A percentile compares a stretch with the other conserved stretches of the same genome.
Evolutionary conservation across 176 grass and related monocot genomes (phyloP).

Genomic region (Elaeis guineensis): DNA sequence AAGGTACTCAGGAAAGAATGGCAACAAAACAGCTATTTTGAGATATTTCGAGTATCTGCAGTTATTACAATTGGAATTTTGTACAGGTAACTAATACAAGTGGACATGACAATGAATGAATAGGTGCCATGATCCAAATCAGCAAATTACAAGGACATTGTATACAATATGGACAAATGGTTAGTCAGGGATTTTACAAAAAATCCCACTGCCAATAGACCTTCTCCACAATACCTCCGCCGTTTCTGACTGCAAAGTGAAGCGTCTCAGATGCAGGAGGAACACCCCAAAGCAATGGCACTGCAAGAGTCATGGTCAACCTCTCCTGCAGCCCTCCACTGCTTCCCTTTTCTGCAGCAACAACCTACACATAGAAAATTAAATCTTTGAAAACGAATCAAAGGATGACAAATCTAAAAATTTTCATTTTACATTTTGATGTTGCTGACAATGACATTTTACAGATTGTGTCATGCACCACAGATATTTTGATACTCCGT

Average conservation of each 20-base stretch:
- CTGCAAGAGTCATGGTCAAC: conserved; percentile 81
- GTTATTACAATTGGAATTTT: too few species aligned
- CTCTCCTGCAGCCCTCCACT: conserved; percentile 83
- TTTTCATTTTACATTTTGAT: too few species aligned
- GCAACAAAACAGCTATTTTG: too few species aligned
- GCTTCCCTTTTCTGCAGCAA: conserved; percentile 73
- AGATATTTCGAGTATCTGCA: too few species aligned
- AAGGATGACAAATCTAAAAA: background rate
- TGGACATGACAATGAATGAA: too few species aligned
- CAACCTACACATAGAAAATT: conserved; percentile 37
- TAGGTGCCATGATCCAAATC: too few species aligned
- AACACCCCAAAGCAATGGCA: conserved; percentile 89
- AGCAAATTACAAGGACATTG: conserved; percentile 27
- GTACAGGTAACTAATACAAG: too few species aligned
- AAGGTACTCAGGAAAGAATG: too few species aligned
- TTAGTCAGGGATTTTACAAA: conserved; percentile 31
- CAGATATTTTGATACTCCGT: too few species aligned
- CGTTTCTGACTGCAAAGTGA: conserved; percentile 63
- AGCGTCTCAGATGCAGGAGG: conserved; percentile 91
- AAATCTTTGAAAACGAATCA: background rate
- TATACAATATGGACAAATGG: conserved; percentile 32
- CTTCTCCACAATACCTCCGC: conserved; percentile 94
- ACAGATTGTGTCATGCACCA: too few species aligned
- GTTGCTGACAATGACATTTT: too few species aligned
- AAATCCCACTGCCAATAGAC: conserved; percentile 99